Conservation (phyloP, 202 grass and related monocot genomes). For the Panicum hallii region DNA sequence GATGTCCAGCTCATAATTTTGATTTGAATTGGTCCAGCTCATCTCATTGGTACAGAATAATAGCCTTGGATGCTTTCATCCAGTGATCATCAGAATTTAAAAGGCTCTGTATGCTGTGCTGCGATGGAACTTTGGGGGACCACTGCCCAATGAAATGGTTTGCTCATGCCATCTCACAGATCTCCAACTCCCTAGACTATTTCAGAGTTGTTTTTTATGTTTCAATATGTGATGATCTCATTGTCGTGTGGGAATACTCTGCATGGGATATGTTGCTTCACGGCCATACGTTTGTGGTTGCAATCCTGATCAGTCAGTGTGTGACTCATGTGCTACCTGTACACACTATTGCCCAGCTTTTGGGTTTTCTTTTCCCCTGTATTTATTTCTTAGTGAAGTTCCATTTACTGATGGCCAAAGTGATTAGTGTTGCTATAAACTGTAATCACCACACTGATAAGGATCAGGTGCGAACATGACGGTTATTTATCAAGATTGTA, state of each 20-base stretch:
- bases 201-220: neutral
- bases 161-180: conserved; percentile 36
- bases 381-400: conserved; percentile 10
- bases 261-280: conserved; percentile 22
- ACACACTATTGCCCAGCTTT: conserved; percentile 6
- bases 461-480: neutral
- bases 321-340: neutral
- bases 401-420: neutral
- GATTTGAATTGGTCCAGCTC: conserved; percentile 37
- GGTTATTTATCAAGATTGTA: neutral
- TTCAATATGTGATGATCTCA: conserved; percentile 22
- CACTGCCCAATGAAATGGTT: conserved; percentile 8
- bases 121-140: conserved; percentile 26
- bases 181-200: conserved; percentile 40
- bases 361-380: neutral
- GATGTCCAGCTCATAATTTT: conserved; percentile 48
- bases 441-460: neutral
- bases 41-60: conserved; percentile 32
- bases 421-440: neutral
- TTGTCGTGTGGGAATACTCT: conserved; percentile 7
- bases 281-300: conserved; percentile 20
- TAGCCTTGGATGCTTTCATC: conserved; percentile 45
- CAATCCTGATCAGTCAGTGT: conserved; percentile 3
- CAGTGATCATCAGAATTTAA: conserved; percentile 32
- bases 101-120: neutral